Conservation (phyloP, 2,329 filamentous ascomycete genomes). For the Paecilomyces sp. region DNA sequence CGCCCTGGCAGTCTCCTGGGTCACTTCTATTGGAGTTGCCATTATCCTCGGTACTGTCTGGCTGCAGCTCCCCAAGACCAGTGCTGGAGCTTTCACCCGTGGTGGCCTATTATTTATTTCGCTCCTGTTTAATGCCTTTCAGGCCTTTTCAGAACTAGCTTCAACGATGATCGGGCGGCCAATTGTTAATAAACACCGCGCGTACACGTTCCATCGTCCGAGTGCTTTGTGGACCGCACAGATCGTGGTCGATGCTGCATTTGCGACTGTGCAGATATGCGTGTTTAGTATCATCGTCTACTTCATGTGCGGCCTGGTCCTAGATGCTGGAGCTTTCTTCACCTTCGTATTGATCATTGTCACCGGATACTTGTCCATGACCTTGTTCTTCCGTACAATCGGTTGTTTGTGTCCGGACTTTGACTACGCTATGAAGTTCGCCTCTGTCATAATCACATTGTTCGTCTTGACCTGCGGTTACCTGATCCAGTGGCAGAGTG, state of each 20-base stretch:
- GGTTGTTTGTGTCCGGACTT: conserved; percentile 49
- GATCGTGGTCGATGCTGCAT: conserved; percentile 69
- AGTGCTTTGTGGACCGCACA: conserved; percentile 78
- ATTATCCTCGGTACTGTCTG: conserved; percentile 46
- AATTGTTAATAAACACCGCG: conserved; percentile 64
- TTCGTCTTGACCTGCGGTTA: conserved; percentile 40
- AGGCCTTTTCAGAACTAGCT: conserved; percentile 55
- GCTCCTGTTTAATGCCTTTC: conserved; percentile 55
- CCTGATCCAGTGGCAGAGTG: conserved; percentile 53
- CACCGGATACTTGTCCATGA: conserved; percentile 64
- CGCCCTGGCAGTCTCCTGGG: conserved; percentile 46
- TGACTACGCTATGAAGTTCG: conserved; percentile 5
- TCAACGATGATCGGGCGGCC: conserved; percentile 56
- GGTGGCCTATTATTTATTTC: conserved; percentile 58
- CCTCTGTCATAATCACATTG: background rate
- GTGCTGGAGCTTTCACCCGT: conserved; percentile 50
- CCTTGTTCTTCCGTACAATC: conserved; percentile 68
- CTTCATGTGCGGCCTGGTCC: conserved; percentile 65
- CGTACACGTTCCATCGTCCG: conserved; percentile 75
- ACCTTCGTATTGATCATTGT: conserved; percentile 67
- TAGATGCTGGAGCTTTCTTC: conserved; percentile 71
- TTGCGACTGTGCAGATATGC: conserved; percentile 63
- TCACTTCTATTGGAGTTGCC: conserved; percentile 39
- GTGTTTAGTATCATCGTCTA: conserved; percentile 70
- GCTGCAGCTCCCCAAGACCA: conserved; percentile 46